Conservation (phyloP, 179 eudicot species). For the Vitellaria paradoxa region DNA sequence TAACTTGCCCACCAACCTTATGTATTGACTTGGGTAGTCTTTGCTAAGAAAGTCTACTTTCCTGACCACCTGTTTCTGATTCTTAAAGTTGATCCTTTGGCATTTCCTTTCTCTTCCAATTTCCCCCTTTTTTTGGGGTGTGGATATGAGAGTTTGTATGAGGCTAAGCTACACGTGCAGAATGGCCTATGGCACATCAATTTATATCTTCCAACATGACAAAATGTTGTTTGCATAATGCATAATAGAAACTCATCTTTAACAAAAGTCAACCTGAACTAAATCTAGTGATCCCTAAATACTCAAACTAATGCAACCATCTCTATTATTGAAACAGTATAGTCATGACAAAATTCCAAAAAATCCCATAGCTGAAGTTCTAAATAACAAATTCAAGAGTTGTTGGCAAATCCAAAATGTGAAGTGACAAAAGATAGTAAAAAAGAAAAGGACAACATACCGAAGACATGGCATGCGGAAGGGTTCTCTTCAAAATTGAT, state of each 20-base stretch:
- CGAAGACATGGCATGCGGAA: slow-evolving; percentile 93
- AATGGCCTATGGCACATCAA: too few species aligned
- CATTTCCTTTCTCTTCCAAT: too few species aligned
- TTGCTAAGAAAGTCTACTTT: too few species aligned
- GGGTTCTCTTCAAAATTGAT: slow-evolving; percentile 83
- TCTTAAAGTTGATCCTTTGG: too few species aligned
- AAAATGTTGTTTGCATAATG: not conserved
- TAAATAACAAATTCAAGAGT: not conserved
- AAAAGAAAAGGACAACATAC: slow-evolving; percentile 36
- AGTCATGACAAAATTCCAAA: not conserved
- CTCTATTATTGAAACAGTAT: not conserved
- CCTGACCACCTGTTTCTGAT: too few species aligned
- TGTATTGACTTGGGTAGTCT: too few species aligned
- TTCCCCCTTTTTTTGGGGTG: too few species aligned
- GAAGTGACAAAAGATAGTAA: not conserved
- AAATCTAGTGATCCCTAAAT: not conserved
- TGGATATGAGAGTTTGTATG: too few species aligned
- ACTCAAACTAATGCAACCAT: not conserved
- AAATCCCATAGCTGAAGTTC: not conserved
- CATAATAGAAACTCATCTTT: not conserved
- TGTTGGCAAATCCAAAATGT: not conserved
- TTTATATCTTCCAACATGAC: too few species aligned
- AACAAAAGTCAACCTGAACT: not conserved
- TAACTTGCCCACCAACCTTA: too few species aligned
- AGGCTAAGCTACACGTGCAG: too few species aligned